phyloP scores from a whole-genome alignment of 495 filamentous ascomycete species.

The Cercophora newfieldiana region DNA sequence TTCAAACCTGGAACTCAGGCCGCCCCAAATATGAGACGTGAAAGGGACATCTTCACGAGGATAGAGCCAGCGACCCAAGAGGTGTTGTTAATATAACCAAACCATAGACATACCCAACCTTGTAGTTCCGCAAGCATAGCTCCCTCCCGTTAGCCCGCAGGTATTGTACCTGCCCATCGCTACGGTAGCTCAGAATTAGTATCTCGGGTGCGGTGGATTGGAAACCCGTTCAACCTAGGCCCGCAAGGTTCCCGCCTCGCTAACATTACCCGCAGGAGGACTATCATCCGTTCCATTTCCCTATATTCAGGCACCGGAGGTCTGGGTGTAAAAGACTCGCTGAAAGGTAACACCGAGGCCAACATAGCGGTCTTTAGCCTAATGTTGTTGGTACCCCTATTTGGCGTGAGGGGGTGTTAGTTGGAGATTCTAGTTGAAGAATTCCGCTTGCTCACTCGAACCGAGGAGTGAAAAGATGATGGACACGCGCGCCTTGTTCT shows the following conservation, averaged over 20 bases:
- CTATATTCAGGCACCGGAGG: slow-evolving; percentile 8
- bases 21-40: no score
- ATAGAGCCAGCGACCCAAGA: no score
- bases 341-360: background rate
- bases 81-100: background rate
- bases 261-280: background rate
- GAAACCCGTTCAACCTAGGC: background rate
- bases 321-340: background rate
- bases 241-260: background rate
- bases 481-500: background rate
- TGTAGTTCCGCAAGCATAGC: background rate
- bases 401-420: background rate
- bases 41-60: no score
- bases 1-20: no score
- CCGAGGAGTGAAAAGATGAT: background rate
- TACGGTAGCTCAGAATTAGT: background rate
- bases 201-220: no score
- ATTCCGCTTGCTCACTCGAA: background rate
- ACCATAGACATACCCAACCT: no score
- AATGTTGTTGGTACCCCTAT: background rate
- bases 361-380: background rate
- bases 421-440: background rate
- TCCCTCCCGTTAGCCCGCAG: no score
- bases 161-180: no score
- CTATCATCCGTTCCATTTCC: background rate